Percentiles rank a stretch among this genome's conserved stretches.
phyloP scores from a whole-genome alignment of 208 protist species.

The Trypanosoma lewisi region DNA sequence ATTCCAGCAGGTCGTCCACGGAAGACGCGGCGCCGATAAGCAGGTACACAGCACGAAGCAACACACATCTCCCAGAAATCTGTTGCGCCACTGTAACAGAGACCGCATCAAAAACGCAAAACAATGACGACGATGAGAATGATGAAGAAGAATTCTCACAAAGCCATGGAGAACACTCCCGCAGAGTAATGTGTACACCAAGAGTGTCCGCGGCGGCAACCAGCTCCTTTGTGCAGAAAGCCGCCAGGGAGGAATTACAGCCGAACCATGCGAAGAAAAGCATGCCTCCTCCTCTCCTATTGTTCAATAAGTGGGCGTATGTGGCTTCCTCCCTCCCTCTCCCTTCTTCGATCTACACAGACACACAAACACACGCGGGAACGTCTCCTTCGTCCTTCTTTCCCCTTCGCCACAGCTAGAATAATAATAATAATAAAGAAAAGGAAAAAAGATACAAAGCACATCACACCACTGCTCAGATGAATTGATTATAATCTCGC shows the following conservation, averaged over 20 bases:
- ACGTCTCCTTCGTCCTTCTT: not conserved
- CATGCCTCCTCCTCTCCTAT: constrained; percentile 25
- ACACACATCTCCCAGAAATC: constrained; percentile 15
- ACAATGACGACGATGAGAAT: not conserved
- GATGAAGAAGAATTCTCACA: constrained; percentile 5
- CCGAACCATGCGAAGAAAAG: constrained; percentile 71
- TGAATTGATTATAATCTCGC: too few species aligned
- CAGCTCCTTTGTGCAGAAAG: constrained; percentile 62
- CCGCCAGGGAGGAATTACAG: constrained; percentile 47
- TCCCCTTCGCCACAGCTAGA: too few species aligned
- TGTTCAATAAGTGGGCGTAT: too few species aligned
- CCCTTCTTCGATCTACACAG: constrained; percentile 8
- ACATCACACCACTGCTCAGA: too few species aligned
- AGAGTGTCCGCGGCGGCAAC: constrained; percentile 39
- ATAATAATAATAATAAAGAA: too few species aligned
- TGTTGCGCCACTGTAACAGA: constrained; percentile 7
- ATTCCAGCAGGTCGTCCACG: constrained; percentile 42
- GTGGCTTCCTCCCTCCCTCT: not conserved
- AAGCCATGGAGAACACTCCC: constrained; percentile 24
- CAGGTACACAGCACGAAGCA: constrained; percentile 24
- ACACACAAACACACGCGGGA: not conserved
- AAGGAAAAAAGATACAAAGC: too few species aligned
- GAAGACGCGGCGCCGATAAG: constrained; percentile 47
- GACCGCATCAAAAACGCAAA: constrained; percentile 23
- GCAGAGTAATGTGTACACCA: constrained; percentile 35